Evolutionary conservation across 768 basidiomycete species (phyloP).

Genomic region (Leucocoprinus birnbaumii): DNA sequence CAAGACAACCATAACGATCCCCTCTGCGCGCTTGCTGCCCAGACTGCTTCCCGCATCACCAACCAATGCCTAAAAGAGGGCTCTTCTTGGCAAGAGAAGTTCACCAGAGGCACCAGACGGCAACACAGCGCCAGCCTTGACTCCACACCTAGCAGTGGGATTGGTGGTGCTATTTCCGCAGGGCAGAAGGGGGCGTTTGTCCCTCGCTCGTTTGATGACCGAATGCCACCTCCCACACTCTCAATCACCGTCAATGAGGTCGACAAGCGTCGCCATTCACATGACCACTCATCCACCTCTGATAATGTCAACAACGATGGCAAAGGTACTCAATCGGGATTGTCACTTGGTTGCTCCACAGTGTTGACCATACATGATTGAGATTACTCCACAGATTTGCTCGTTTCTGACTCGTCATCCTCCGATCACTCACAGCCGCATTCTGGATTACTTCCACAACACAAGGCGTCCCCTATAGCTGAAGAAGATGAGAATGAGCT

Average conservation of each 20-base stretch:
- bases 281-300: constrained; percentile 25
- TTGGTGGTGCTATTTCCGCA: neutral
- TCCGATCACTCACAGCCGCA: neutral
- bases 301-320: neutral
- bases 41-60: constrained; percentile 54
- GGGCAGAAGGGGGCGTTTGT: constrained; percentile 5
- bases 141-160: constrained; percentile 1
- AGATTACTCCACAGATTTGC: constrained; percentile 7
- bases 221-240: constrained; percentile 20
- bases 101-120: constrained; percentile 58
- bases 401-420: neutral
- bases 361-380: constrained; percentile 12
- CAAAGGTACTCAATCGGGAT: neutral
- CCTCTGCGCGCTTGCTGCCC: constrained; percentile 73
- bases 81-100: constrained; percentile 60
- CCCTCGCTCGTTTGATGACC: neutral
- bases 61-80: constrained; percentile 56
- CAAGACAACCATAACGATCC: constrained; percentile 44
- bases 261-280: constrained; percentile 50
- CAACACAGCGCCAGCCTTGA: constrained; percentile 48
- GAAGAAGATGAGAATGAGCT: constrained; percentile 59
- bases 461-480: constrained; percentile 35
- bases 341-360: neutral
- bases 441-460: neutral
- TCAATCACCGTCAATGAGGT: constrained; percentile 62